phyloP scores from a whole-genome alignment of 805 yeast species.

The Candida ortonii region DNA sequence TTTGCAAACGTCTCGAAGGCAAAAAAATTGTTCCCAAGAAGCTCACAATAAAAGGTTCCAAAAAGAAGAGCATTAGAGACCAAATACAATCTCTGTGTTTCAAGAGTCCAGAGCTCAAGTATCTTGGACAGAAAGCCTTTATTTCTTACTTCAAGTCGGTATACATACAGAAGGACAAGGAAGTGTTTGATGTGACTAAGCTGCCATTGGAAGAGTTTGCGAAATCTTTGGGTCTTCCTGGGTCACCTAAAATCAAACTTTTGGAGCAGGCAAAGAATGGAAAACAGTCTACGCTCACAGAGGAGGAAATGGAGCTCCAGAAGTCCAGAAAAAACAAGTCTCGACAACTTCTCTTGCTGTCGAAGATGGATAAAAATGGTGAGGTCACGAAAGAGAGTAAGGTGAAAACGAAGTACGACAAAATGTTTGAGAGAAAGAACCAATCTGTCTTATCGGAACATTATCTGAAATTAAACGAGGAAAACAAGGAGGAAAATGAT shows the following conservation, averaged over 20 bases:
- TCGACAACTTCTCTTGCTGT: slow-evolving; percentile 58
- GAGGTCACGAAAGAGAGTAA: slow-evolving; percentile 45
- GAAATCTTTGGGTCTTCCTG: slow-evolving; percentile 85
- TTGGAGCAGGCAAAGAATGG: slow-evolving; percentile 45
- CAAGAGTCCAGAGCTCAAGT: slow-evolving; percentile 86
- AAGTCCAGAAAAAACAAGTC: slow-evolving; percentile 82
- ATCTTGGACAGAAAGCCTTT: slow-evolving; percentile 93
- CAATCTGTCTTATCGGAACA: slow-evolving; percentile 91
- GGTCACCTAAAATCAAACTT: slow-evolving; percentile 90
- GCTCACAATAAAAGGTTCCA: slow-evolving; percentile 71
- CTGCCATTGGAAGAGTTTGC: slow-evolving; percentile 85
- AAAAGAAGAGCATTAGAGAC: slow-evolving; percentile 69
- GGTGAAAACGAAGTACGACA: slow-evolving; percentile 84
- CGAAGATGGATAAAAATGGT: slow-evolving; percentile 63
- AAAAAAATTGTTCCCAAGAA: slow-evolving; percentile 68
- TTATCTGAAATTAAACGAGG: slow-evolving; percentile 68
- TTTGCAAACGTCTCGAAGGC: slow-evolving; percentile 58
- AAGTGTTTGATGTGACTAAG: slow-evolving; percentile 72
- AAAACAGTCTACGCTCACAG: slow-evolving; percentile 27
- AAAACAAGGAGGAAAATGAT: slow-evolving; percentile 37
- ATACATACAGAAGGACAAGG: slow-evolving; percentile 82
- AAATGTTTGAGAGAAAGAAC: slow-evolving; percentile 93
- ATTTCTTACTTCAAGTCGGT: slow-evolving; percentile 86
- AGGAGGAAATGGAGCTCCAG: slow-evolving; percentile 38
- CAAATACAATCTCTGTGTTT: slow-evolving; percentile 89